Conservation (phyloP, 2,329 filamentous ascomycete species). For the Talaromyces verruculosus region DNA sequence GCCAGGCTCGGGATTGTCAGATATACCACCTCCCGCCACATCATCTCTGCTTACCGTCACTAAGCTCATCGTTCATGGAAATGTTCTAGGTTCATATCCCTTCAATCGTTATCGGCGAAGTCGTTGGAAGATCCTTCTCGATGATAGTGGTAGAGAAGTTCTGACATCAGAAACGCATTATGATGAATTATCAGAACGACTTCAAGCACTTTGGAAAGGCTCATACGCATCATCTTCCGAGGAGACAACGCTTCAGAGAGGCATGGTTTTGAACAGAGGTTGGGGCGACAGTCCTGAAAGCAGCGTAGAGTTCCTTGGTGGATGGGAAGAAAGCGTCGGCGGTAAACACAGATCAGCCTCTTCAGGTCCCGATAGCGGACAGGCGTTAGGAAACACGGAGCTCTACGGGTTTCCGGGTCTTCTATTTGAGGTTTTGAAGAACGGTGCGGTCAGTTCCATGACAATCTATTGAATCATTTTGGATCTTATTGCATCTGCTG, state of each 20-base stretch:
- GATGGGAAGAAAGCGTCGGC: conserved; percentile 73
- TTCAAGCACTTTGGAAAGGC: conserved; percentile 69
- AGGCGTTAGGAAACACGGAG: conserved; percentile 70
- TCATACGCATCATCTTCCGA: conserved; percentile 60
- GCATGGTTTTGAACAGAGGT: conserved; percentile 85
- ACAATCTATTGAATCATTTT: conserved; percentile 69
- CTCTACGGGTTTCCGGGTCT: conserved; percentile 91
- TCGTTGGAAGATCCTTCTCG: conserved; percentile 72
- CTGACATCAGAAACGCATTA: conserved; percentile 78
- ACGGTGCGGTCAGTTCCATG: conserved; percentile 81
- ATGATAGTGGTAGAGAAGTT: conserved; percentile 40
- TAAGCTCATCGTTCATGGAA: conserved; percentile 90
- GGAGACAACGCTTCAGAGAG: conserved; percentile 54
- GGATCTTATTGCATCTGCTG: background rate
- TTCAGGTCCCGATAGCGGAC: conserved; percentile 47
- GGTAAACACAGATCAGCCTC: conserved; percentile 46
- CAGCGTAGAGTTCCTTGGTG: conserved; percentile 79
- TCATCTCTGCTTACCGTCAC: conserved; percentile 74
- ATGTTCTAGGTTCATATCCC: conserved; percentile 91
- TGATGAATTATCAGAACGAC: conserved; percentile 64
- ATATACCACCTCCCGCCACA: conserved; percentile 32
- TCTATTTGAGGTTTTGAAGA: conserved; percentile 94
- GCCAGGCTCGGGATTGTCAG: conserved; percentile 49
- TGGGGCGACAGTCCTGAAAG: conserved; percentile 91
- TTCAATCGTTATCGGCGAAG: conserved; percentile 93